phyloP scores from a whole-genome alignment of 805 yeast species.

The Candida montana region DNA sequence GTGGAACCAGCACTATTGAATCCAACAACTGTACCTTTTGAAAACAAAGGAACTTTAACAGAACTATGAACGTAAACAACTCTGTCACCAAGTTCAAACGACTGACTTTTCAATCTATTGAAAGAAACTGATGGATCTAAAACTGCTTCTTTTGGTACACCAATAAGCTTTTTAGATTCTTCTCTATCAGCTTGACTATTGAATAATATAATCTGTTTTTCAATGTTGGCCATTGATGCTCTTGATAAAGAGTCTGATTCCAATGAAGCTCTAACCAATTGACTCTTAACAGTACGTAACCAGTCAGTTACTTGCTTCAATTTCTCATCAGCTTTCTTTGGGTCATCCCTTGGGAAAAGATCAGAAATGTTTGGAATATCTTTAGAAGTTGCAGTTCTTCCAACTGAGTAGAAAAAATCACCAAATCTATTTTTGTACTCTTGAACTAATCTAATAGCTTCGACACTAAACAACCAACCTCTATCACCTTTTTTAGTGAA shows the following conservation, averaged over 20 bases:
- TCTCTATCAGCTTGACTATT: conserved; percentile 39
- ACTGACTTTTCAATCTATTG: conserved; percentile 66
- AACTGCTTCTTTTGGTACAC: conserved; percentile 82
- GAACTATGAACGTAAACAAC: conserved; percentile 77
- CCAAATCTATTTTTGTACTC: conserved; percentile 63
- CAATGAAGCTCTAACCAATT: conserved; percentile 59
- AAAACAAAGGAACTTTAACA: conserved; percentile 84
- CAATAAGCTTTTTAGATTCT: conserved; percentile 55
- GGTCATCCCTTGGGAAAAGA: conserved; percentile 31
- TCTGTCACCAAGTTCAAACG: conserved; percentile 83
- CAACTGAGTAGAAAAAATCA: conserved; percentile 43
- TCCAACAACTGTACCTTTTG: conserved; percentile 86
- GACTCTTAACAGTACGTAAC: conserved; percentile 46
- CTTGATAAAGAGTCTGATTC: conserved; percentile 76
- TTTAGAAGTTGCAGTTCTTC: conserved; percentile 21
- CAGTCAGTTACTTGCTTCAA: conserved; percentile 31
- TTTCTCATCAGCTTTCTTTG: conserved; percentile 24
- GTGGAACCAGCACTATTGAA: conserved; percentile 54
- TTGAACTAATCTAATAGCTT: conserved; percentile 61
- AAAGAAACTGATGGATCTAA: conserved; percentile 70
- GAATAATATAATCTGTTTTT: conserved; percentile 46
- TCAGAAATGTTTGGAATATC: conserved; percentile 28
- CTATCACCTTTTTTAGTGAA: conserved; percentile 60
- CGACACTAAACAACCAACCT: conserved; percentile 80
- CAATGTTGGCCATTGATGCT: conserved; percentile 61